These are phyloP conservation scores for Sclerotinia spermophila DNA, from an alignment of 2,329 filamentous ascomycete genomes.

Conservation along the genomic window DNA sequence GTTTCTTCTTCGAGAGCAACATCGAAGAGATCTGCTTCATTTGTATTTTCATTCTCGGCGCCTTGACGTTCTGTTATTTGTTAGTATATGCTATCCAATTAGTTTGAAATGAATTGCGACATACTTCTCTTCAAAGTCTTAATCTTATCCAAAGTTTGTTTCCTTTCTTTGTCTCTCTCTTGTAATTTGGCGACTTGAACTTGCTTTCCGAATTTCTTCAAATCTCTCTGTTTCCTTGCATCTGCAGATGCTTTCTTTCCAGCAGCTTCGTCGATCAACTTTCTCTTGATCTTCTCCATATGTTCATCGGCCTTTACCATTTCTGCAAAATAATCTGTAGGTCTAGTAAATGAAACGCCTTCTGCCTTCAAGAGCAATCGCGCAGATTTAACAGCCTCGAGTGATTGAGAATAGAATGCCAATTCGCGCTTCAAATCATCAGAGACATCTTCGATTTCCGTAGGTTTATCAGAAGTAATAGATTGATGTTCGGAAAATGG, in stretches of 20 bases:
- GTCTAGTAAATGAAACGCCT: slow-evolving; percentile 79
- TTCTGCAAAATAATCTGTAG: slow-evolving; percentile 95
- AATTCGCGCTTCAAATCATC: slow-evolving; percentile 92
- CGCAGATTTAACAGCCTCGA: slow-evolving; percentile 71
- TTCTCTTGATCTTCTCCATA: slow-evolving; percentile 94
- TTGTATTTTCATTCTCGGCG: slow-evolving; percentile 52
- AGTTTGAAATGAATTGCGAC: slow-evolving; percentile 40
- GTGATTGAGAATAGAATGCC: slow-evolving; percentile 86
- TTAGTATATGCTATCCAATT: slow-evolving; percentile 26
- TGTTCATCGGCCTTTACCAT: slow-evolving; percentile 99
- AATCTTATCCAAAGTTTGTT: slow-evolving; percentile 92
- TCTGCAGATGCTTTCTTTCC: slow-evolving; percentile 89
- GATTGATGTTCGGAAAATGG: slow-evolving; percentile 83
- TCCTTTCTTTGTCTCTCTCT: slow-evolving; percentile 89
- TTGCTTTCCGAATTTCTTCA: slow-evolving; percentile 99
- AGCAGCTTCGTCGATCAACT: slow-evolving; percentile 87
- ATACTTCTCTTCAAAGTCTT: slow-evolving; percentile 90
- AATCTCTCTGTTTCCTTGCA: slow-evolving; percentile 83
- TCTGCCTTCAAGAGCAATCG: slow-evolving; percentile 76
- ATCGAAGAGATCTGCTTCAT: slow-evolving; percentile 87
- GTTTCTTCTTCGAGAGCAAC: slow-evolving; percentile 67
- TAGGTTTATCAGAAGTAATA: slow-evolving; percentile 63
- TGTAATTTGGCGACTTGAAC: slow-evolving; percentile 95
- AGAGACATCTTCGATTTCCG: slow-evolving; percentile 76
- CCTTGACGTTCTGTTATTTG: slow-evolving; percentile 72